These are phyloP conservation scores for Jatropha multifida DNA, from an alignment of 441 rosid species.

Conservation along the genomic window DNA sequence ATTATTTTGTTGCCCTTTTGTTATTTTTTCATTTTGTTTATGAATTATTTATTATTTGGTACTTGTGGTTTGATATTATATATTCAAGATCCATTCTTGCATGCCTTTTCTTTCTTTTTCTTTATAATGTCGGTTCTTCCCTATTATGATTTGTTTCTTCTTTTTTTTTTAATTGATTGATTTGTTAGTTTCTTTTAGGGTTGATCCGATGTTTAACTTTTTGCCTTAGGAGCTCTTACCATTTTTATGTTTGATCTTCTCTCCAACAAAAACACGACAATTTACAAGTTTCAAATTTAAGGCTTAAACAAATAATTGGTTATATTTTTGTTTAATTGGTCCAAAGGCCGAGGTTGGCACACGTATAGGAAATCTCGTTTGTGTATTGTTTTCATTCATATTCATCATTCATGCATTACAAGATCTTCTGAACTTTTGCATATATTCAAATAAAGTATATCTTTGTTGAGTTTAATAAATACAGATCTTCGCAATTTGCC, in stretches of 20 bases:
- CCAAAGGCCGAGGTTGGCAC: not conserved
- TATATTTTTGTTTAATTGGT: not conserved
- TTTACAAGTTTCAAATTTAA: not conserved
- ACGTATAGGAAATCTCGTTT: not conserved
- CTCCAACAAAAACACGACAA: not conserved
- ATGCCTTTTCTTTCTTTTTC: not conserved
- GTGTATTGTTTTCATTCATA: not conserved
- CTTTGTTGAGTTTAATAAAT: not conserved
- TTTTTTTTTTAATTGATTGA: not conserved
- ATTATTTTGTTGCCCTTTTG: not conserved
- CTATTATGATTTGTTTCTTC: too few relatives aligned
- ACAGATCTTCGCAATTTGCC: not conserved
- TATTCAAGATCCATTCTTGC: not conserved
- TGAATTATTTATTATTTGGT: not conserved
- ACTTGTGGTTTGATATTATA: not conserved
- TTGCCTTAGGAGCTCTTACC: not conserved
- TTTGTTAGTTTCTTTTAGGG: not conserved
- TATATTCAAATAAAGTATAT: not conserved
- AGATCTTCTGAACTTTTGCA: not conserved
- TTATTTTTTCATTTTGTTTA: constrained; percentile 1
- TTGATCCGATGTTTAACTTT: not conserved
- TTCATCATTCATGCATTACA: not conserved
- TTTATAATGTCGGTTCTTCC: not conserved
- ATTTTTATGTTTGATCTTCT: not conserved
- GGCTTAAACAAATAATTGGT: not conserved